Evolutionary conservation across 2,329 filamentous ascomycete genomes (phyloP), one percentile per base, ranked within the genome.

Genomic region (Hypoxylon sp.): DNA sequence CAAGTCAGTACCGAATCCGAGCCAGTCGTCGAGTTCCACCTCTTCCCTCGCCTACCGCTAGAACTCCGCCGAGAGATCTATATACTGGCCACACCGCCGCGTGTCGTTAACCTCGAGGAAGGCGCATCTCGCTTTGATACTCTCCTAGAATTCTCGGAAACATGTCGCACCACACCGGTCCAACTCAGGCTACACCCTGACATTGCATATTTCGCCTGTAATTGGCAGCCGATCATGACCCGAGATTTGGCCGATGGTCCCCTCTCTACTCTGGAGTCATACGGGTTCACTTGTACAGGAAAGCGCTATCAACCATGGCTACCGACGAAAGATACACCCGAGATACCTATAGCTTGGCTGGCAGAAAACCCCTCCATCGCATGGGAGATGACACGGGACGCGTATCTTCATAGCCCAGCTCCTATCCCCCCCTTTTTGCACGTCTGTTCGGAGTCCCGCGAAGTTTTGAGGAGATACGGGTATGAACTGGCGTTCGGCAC

Each of bases 401-500:
- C 63, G 5, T 60, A 19, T 22, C 64, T 71, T 22, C 64, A 47
- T 8, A 72, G 71, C 10, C 10, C 55, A 1, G 67, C 63, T 0
- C 71, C 72, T 0, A 68, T 71, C 20, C 74, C 72, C 5, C 6
- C 64, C 1, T 62, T 73, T 17, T 62, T 78, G 5, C 70, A 74
- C 56, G 62, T 69, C n/a, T 71, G 61, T 46, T 68, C 47, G 2
- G 75, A 77, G 65, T 71, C 75, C 4, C 72, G 76, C 20, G 49
- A 60, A 19, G 32, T 56, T 17, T 60, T 72, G 2, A 55, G 64
- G 17, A 53, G 32, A 4, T 47, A 50, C 41, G 69, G 68, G 8
- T 70, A 68, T 39, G 56, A 69, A 46, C 53, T 71, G n/a, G 51
- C 69, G 10, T 70, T 71, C 22, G 52, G 62, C 4, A 71, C 69